Base-by-base conservation (phyloP, 2,329 filamentous ascomycete genomes). In the Pyricularia sp. region DNA sequence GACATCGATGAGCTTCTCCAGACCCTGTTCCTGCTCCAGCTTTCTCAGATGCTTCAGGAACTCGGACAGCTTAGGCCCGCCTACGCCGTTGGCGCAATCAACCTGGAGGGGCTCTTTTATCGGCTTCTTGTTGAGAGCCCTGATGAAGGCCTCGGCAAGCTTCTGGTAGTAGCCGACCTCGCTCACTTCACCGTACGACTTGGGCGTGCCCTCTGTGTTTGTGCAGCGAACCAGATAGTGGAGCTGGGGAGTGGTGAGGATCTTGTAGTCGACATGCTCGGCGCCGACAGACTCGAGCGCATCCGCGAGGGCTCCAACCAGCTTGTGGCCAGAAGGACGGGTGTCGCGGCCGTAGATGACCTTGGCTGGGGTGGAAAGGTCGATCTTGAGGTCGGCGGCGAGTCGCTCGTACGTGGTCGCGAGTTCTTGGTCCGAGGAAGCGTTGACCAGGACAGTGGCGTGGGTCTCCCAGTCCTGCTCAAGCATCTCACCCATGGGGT, bases 401-500 rank as follows among this genome's bases (percentile, higher is more conserved):
- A 97, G 83, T 67, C 86, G 82, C 70, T 88, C 83, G 81, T 96
- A 97, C 70, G 87, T 85, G 60, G 90, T 83, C 67, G 86, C 84
- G 53, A 97, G 85, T 63, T 87, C 84, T 68, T 91, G 84, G 71
- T 96, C 88, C 67, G 84, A 84, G 22, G 85, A 78, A 68, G 89
- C 88, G 77, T 99, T 99, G 73, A 96, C 93, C 68, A 99, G 87
- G 71, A 84, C 84, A 44, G 94, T 97, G 64, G 93, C 92, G 75
- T 93, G 88, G 49, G 82, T 81, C 78, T 99, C 94, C 94, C 94
- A 99, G 67, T 93, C 90, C 76, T 93, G 88, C 84, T 96, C 91
- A 62, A 96, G 84, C 94, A 97, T 97, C 76, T 97, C 94, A 69
- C 94, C 93, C 88, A 96, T 89, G 13, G 94, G 94, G 76, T 99